These are phyloP conservation scores for Beverwykella pulmonaria DNA, from an alignment of 495 filamentous ascomycete genomes.

Conservation along the genomic window DNA sequence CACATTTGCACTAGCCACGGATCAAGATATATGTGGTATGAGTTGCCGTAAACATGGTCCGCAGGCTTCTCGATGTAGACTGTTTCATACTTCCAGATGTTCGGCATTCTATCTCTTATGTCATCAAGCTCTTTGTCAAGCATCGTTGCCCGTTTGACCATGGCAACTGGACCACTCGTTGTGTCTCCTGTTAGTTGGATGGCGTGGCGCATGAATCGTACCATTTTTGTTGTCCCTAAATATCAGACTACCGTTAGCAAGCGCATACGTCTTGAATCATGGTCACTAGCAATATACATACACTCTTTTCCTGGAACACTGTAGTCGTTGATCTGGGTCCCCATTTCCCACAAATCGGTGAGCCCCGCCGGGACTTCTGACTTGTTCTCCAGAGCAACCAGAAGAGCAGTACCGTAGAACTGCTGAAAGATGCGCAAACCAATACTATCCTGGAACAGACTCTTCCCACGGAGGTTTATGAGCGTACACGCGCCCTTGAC, in stretches of 20 bases:
- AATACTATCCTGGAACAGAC: constrained; percentile 6
- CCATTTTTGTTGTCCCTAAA: constrained; percentile 4
- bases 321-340: neutral
- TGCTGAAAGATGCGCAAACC: constrained; percentile 31
- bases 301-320: constrained; percentile 11
- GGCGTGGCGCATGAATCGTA: constrained; percentile 15
- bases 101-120: neutral
- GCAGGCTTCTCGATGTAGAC: constrained; percentile 4
- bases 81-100: constrained; percentile 27
- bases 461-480: constrained; percentile 20
- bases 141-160: constrained; percentile 11
- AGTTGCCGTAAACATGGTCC: constrained; percentile 10
- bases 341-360: constrained; percentile 9
- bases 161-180: neutral
- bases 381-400: constrained; percentile 12
- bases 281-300: neutral
- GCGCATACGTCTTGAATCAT: neutral
- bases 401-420: constrained; percentile 23
- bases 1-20: constrained; percentile 24
- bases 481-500: constrained; percentile 27
- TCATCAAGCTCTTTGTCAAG: constrained; percentile 19
- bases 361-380: constrained; percentile 10
- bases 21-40: constrained; percentile 33
- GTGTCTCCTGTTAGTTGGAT: constrained; percentile 2
- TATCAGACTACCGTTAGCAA: neutral